phyloP scores from a whole-genome alignment of 352 stramenopile genomes.

The Globisporangium nagaii region DNA sequence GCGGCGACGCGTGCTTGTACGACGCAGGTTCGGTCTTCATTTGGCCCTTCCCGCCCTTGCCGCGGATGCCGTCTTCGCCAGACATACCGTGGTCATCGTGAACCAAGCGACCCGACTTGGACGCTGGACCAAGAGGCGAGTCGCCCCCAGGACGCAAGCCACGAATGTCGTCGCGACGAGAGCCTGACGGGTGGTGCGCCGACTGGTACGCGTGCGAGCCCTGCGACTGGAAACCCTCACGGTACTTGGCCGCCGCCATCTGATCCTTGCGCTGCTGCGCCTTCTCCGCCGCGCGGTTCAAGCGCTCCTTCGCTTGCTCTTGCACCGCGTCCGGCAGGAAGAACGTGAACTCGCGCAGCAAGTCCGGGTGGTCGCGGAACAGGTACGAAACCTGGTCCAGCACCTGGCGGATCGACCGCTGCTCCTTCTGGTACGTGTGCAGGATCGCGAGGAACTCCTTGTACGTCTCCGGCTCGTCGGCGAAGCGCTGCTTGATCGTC shows the following conservation, averaged over 20 bases:
- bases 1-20: conserved; percentile 44
- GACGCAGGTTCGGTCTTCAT: conserved; percentile 20
- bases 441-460: conserved; percentile 99
- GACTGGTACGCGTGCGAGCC: conserved; percentile 13
- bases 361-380: conserved; percentile 98
- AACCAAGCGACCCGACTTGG: conserved; percentile 38
- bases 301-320: conserved; percentile 93
- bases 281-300: conserved; percentile 94
- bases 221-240: conserved; percentile 22
- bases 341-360: conserved; percentile 99
- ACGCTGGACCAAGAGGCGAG: conserved; percentile 44
- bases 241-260: conserved; percentile 49
- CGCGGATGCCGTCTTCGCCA: conserved; percentile 25
- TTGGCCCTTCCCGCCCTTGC: conserved; percentile 25
- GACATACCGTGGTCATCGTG: conserved; percentile 37
- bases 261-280: conserved; percentile 87
- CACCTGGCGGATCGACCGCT: conserved; percentile 96
- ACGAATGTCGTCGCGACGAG: conserved; percentile 35
- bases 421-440: conserved; percentile 99
- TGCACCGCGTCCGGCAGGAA: conserved; percentile 99
- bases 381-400: conserved; percentile 97
- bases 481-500: conserved; percentile 99
- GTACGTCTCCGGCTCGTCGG: conserved; percentile 96
- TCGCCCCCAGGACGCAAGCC: conserved; percentile 21
- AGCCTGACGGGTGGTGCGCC: conserved; percentile 9